phyloP scores from a whole-genome alignment of 2,329 filamentous ascomycete genomes.

The Lachnellula occidentalis region DNA sequence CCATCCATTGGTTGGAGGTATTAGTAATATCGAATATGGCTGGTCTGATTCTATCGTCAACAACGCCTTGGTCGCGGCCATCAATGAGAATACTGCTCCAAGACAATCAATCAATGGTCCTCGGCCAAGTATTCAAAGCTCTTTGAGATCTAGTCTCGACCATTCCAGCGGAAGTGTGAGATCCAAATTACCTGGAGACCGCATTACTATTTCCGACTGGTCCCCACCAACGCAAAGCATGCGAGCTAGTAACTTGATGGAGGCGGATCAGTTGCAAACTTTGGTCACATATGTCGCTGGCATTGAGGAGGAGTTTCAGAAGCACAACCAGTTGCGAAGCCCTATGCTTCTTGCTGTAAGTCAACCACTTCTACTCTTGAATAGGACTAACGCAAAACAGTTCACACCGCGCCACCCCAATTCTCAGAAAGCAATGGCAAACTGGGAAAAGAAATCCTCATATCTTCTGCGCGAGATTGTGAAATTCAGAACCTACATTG shows the following conservation, averaged over 20 bases:
- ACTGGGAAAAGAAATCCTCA: constrained; percentile 94
- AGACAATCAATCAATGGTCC: constrained; percentile 26
- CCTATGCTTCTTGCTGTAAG: constrained; percentile 77
- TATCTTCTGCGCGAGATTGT: constrained; percentile 91
- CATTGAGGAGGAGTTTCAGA: constrained; percentile 78
- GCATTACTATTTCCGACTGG: constrained; percentile 82
- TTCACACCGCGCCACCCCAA: constrained; percentile 84
- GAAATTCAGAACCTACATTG: constrained; percentile 94
- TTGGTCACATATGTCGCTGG: constrained; percentile 75
- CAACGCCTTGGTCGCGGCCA: constrained; percentile 39
- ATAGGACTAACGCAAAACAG: constrained; percentile 29
- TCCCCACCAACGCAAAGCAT: constrained; percentile 82
- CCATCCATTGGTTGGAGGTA: constrained; percentile 83
- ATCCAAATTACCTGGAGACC: constrained; percentile 75
- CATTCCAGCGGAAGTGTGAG: constrained; percentile 30
- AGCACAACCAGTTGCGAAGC: constrained; percentile 81
- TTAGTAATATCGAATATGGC: constrained; percentile 96
- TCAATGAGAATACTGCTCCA: constrained; percentile 40
- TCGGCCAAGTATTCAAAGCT: constrained; percentile 47
- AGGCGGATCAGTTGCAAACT: constrained; percentile 73
- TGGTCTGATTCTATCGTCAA: constrained; percentile 83
- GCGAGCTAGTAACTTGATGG: constrained; percentile 72
- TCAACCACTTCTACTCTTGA: constrained; percentile 13
- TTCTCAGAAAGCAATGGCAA: constrained; percentile 77
- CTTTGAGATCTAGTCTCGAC: constrained; percentile 54